Base-by-base conservation (phyloP, 1,284 basidiomycete species). In the Cutaneotrichosporon sp. region DNA sequence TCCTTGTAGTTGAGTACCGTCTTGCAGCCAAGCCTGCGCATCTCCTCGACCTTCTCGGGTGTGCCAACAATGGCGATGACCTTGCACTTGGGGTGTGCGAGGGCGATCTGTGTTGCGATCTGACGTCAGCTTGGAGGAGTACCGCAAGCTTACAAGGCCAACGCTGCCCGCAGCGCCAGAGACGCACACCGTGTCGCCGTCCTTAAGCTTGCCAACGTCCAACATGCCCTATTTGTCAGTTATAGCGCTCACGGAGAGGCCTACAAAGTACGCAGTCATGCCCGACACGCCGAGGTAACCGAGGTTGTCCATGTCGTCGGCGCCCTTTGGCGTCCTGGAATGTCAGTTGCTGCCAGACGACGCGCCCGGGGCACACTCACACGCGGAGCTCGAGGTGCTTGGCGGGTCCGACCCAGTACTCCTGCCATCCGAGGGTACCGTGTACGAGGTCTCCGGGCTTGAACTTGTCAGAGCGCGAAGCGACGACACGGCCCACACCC, bases 91-190 rank as follows among this genome's bases (percentile, higher is more conserved):
- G 68, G 66, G 54, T 73, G 68, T 17, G 70, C 64, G 23, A 83
- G 69, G 0, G 83, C 84, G 12, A 80, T 79, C 5, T 75, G 72
- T 56, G 84, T 86, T 2, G 83, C 90, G 26, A 91, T 80, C 70
- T 93, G 86, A 9, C 20, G 20, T 49, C n/a, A 48, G 45, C 20
- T 10, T n/a, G n/a, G n/a, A n/a, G n/a, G n/a, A n/a, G n/a, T n/a
- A n/a, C n/a, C 20, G 17, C 10, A 18, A 20, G 73, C 77, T 60
- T 51, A 79, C 80, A 61, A 65, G 67, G 18, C 78, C 75, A 17
- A 90, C 88, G 4, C 88, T 84, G n/a, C 90, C 90, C 18, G 90
- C 90, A 0, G 90, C 90, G 18, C 88, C 90, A 1, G 88, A 88
- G 18, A 94, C 85, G 22, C 93, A 80, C 44, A 93, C 81, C 0